Base-by-base conservation (phyloP, 208 protist genomes). In the Novymonas esmeraldas region DNA sequence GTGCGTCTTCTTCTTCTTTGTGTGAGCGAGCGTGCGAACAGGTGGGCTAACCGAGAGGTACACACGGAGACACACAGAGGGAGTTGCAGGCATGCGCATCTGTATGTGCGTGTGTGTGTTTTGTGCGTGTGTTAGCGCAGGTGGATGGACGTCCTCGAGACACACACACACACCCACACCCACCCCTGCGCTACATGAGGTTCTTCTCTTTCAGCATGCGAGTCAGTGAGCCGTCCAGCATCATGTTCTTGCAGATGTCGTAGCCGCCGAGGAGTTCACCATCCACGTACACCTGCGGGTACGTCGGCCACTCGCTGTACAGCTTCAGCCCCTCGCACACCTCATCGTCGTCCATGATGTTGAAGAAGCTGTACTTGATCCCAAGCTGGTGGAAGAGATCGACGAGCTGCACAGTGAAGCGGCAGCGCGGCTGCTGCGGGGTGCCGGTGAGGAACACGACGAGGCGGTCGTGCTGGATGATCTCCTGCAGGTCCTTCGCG, bases 231-330 rank as follows among this genome's bases (percentile, higher is more conserved):
- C 90, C 92, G 42, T 84, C 73, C 24, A 95, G 70, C 59, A 90
- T 84, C 82, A 97, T 89, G n/a, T 85, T 50, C 46, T 89, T 88
- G 56, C 85, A 83, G 16, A 98, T 77, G 67, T 98, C 95, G 45
- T 89, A 93, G 11, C 95, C 95, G 20, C 95, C 95, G 57, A 98
- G 54, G 28, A 98, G 82, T 64, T 97, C 76, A 0, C 93, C 93
- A 59, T 97, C 92, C 42, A 95, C 54, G 76, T 97, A 98, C 18
- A 98, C 55, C 67, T 98, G 95, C 33, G 95, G 95, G 67, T 92
- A 97, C 41, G 95, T 98, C 11, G 93, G 93, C 92, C 93, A 98
- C 58, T 97, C 93, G 44, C 82, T 95, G 78, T 95, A 97, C 50
- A 4, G 58, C 77, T 97, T 97, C 31, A 98, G 70, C 16, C 89